Base-by-base conservation (phyloP, 805 yeast species). In the Tetrapisispora namnaoensis region DNA sequence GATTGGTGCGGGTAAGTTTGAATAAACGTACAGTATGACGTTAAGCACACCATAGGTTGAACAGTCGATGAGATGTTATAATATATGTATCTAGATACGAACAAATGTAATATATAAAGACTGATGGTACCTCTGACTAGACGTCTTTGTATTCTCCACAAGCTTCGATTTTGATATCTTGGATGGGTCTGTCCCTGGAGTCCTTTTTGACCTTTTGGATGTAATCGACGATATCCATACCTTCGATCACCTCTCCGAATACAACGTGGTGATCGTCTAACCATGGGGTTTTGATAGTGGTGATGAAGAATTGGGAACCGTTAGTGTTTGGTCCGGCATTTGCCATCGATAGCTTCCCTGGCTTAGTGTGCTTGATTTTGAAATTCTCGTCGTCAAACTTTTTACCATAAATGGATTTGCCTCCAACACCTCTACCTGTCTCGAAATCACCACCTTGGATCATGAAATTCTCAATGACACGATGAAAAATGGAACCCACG, bases 211-310 rank as follows among this genome's bases (percentile, higher is more conserved):
- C 80, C 44, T 67, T 67, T 70, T 89, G 96, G 62, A 93, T 80
- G 67, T 78, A 74, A 55, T 75, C 69, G 49, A 91, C 86, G 45
- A 88, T 78, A 55, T 91, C 96, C 73, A 80, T 75, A 44, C 98
- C 98, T 49, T 83, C 89, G 17, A 88, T 50, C 49, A 93, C 96
- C 71, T 88, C 87, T 56, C 99, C 99, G 62, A 93, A 93, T 39
- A 93, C 99, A 63, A 93, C 99, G 69, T 93, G 99, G 59, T 74
- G 80, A 55, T 95, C 93, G 63, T 93, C 88, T 63, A 93, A 79
- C 98, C 99, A 93, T 45, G 83, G 72, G 49, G 96, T 87, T 35
- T 78, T 76, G 21, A 85, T 96, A 27, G 97, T 90, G 45, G 68
- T 65, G 71, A 93, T 84, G 77, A 90, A 90, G 67, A 90, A 90